Conservation (phyloP, 2,329 filamentous ascomycete species). For the Periconia sp. region DNA sequence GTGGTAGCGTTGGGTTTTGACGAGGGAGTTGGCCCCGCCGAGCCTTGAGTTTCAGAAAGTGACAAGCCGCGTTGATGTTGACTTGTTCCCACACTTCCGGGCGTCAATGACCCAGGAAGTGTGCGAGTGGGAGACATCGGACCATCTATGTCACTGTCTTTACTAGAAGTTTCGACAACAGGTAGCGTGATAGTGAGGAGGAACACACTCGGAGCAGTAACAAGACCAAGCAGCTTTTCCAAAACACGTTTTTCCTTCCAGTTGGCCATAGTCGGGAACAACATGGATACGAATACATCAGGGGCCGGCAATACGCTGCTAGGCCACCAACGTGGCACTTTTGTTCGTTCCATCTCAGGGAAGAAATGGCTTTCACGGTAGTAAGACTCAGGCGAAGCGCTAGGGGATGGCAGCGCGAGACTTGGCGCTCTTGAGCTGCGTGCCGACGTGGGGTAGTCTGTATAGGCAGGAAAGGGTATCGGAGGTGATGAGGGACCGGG, state of each 20-base stretch:
- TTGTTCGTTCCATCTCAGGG: constrained; percentile 41
- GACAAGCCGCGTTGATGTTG: constrained; percentile 21
- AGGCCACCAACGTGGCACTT: constrained; percentile 75
- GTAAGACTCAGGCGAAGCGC: constrained; percentile 52
- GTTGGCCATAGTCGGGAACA: constrained; percentile 84
- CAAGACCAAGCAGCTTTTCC: constrained; percentile 77
- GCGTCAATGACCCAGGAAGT: constrained; percentile 31
- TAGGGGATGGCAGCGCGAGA: constrained; percentile 57
- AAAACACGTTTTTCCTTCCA: constrained; percentile 83
- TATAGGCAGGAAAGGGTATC: constrained; percentile 69
- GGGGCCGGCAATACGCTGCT: constrained; percentile 72
- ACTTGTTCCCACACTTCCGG: constrained; percentile 18
- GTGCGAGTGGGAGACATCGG: constrained; percentile 32
- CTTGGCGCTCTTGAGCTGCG: constrained; percentile 54
- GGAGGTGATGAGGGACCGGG: constrained; percentile 47
- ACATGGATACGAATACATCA: constrained; percentile 67
- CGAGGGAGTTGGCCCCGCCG: constrained; percentile 2
- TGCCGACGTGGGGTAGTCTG: constrained; percentile 54
- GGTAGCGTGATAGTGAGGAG: constrained; percentile 87
- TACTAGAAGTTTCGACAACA: constrained; percentile 72
- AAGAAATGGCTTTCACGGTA: constrained; percentile 51
- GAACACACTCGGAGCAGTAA: constrained; percentile 89
- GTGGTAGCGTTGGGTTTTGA: constrained; percentile 10
- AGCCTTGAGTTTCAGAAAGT: constrained; percentile 21
- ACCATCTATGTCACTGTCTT: constrained; percentile 52